Base-by-base conservation (phyloP, 1,284 basidiomycete species). In the Sutorius eximius region DNA sequence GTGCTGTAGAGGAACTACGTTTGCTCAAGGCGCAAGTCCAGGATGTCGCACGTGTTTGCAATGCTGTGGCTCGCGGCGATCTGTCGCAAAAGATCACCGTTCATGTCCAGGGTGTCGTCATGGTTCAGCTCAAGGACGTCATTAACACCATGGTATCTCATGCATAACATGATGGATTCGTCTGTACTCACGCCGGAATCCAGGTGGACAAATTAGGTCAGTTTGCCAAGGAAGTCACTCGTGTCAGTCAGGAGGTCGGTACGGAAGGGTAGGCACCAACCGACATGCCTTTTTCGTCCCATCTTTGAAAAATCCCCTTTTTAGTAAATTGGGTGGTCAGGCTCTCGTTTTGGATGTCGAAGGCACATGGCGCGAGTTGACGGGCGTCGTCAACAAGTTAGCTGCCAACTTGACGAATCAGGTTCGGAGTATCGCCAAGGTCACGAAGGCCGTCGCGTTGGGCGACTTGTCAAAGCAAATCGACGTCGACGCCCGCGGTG, bases 111-210 rank as follows among this genome's bases (percentile, higher is more conserved):
- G 95, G 95, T 61, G 90, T 91, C 56, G 93, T 96, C 57, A 97
- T 99, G 94, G 90, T 95, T 18, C 93, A 97, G 73, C 85, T 98
- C 67, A 98, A 98, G 80, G 93, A 98, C 62, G 95, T 96, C 64
- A 97, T 98, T 78, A 98, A 98, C 69, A 89, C 89, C 43, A 98
- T 98, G 93, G 93, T 93, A 73, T 42, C 62, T 60, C 46, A n/a
- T 9, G 15, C n/a, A 34, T 52, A 20, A 37, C 24, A 33, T 46
- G 59, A 56, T 51, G 56, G 43, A 51, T 49, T 49, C 36, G 44
- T 52, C 32, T 43, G 52, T 53, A 41, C 55, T 61, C 24, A 59
- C 43, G 55, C 54, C 11, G 37, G 22, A 41, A 44, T 52, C 52
- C 47, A 84, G 82, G 83, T 90, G 51, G 87, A 90, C 68, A 88